A percentile compares a stretch with the other conserved stretches of the same genome.
Evolutionary conservation across 768 basidiomycete species (phyloP).

Genomic region (Solioccasus polychromus): DNA sequence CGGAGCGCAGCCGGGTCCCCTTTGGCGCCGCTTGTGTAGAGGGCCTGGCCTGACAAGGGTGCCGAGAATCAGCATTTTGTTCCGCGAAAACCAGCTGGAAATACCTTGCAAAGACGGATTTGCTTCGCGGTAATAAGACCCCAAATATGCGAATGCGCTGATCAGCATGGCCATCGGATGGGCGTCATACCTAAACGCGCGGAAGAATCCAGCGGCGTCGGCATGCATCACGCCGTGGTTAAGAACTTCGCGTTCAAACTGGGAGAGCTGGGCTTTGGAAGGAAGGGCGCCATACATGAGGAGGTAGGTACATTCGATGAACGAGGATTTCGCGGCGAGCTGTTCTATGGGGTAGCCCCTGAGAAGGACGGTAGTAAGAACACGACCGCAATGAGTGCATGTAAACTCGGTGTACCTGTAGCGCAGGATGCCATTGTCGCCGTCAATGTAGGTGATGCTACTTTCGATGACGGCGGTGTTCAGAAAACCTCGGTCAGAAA

Average conservation of each 20-base stretch:
- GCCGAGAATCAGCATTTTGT: slow-evolving; percentile 2
- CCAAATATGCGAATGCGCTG: slow-evolving; percentile 83
- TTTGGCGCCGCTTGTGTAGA: slow-evolving; percentile 69
- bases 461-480: slow-evolving; percentile 82
- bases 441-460: slow-evolving; percentile 88
- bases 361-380: slow-evolving; percentile 1
- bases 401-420: slow-evolving; percentile 51
- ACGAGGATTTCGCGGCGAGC: slow-evolving; percentile 73
- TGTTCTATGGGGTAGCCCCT: slow-evolving; percentile 95
- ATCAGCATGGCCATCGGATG: slow-evolving; percentile 92
- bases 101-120: slow-evolving; percentile 84
- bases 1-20: slow-evolving; percentile 65
- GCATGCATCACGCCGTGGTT: slow-evolving; percentile 69
- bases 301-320: slow-evolving; percentile 82
- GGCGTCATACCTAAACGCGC: slow-evolving; percentile 82
- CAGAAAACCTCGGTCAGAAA: slow-evolving; percentile 77
- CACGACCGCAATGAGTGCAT: not conserved
- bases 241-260: slow-evolving; percentile 74
- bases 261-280: slow-evolving; percentile 49
- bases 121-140: slow-evolving; percentile 83
- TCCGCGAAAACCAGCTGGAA: not conserved
- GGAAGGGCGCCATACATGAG: slow-evolving; percentile 88
- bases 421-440: slow-evolving; percentile 78
- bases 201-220: slow-evolving; percentile 67
- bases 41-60: slow-evolving; percentile 56